These are phyloP conservation scores for Pythium chondricola DNA, from an alignment of 352 stramenopile species.

Conservation along the genomic window DNA sequence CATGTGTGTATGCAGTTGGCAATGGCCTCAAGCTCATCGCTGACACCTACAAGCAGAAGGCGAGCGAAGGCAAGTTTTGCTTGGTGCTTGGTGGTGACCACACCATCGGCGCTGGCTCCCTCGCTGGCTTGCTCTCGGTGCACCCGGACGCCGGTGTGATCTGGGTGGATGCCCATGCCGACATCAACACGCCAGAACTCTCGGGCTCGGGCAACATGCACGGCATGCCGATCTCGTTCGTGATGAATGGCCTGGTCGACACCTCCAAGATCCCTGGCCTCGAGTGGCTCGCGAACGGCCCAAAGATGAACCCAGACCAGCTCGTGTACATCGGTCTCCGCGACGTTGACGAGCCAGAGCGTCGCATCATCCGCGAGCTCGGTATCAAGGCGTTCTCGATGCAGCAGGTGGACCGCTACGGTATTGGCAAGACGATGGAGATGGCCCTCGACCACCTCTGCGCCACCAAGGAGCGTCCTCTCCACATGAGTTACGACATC, in stretches of 20 bases:
- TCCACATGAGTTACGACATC: constrained; percentile 98
- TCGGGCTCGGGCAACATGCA: constrained; percentile 96
- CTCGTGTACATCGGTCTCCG: constrained; percentile 95
- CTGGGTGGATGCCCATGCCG: constrained; percentile 97
- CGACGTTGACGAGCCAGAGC: constrained; percentile 91
- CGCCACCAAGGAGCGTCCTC: constrained; percentile 77
- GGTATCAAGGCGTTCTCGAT: constrained; percentile 95
- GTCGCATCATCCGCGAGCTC: constrained; percentile 85
- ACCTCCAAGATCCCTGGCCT: constrained; percentile 88
- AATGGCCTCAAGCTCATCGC: constrained; percentile 77
- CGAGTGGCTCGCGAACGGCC: constrained; percentile 87
- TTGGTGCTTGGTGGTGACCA: constrained; percentile 96
- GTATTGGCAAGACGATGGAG: constrained; percentile 96
- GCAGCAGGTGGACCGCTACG: constrained; percentile 95
- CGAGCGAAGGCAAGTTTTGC: constrained; percentile 89
- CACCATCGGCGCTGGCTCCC: constrained; percentile 91
- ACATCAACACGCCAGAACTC: constrained; percentile 94
- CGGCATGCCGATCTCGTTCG: constrained; percentile 95
- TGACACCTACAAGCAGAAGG: constrained; percentile 82
- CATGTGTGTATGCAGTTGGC: constrained; percentile 86
- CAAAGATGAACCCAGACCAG: constrained; percentile 74
- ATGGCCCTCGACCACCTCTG: constrained; percentile 93
- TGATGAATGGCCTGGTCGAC: constrained; percentile 91
- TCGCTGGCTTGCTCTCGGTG: constrained; percentile 88
- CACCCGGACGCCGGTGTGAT: constrained; percentile 93